These are phyloP conservation scores for Saussurea involucrata DNA, from an alignment of 129 eudicot species.

Conservation along the genomic window DNA sequence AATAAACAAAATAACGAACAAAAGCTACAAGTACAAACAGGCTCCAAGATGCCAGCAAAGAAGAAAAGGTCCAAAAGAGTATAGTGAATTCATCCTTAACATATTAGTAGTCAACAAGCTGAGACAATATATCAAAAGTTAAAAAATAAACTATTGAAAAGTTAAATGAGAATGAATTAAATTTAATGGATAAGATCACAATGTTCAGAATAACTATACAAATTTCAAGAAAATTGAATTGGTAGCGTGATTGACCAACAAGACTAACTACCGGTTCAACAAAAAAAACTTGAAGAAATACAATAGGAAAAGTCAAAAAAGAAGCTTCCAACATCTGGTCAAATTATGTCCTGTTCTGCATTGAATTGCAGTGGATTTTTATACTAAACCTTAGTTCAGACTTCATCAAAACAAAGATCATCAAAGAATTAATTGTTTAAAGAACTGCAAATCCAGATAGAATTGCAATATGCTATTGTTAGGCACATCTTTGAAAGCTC, in stretches of 20 bases:
- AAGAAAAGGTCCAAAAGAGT: constrained; percentile 7
- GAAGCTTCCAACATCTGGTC: constrained; percentile 16
- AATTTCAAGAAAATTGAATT: neutral
- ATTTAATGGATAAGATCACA: neutral
- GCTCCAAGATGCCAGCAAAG: neutral
- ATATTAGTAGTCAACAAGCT: neutral
- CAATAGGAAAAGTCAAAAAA: constrained; percentile 11
- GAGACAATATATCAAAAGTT: neutral
- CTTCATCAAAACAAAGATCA: neutral
- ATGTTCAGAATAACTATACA: neutral
- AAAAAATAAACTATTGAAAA: neutral
- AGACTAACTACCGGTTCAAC: constrained; percentile 11
- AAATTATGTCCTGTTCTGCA: neutral
- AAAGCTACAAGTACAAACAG: neutral
- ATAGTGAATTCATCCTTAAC: neutral
- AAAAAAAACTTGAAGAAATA: neutral
- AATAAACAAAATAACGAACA: constrained; percentile 2
- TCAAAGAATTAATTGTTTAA: neutral
- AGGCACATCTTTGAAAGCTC: neutral
- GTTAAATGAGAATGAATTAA: neutral
- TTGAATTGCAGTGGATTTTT: neutral
- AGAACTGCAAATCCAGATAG: neutral
- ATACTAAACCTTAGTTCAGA: neutral
- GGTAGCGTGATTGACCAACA: constrained; percentile 2
- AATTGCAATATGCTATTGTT: neutral